Base-by-base conservation (phyloP, 192 early-diverging fungal species). In the Chytriomyces sp. region DNA sequence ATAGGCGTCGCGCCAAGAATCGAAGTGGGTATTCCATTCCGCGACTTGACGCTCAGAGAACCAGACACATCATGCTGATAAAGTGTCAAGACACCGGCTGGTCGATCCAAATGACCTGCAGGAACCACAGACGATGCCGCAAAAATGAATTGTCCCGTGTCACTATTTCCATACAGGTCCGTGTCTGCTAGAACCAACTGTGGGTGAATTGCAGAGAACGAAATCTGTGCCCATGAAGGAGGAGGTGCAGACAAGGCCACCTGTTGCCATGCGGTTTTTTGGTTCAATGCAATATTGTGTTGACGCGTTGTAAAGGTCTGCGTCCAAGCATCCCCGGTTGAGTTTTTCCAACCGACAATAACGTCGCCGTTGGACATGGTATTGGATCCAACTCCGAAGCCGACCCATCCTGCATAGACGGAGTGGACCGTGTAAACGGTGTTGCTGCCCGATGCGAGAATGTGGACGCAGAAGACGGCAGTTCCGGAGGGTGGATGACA, bases 341-440 rank as follows among this genome's bases (percentile, higher is more conserved):
- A 26, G 49, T 73, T 73, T 26, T 8, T 52, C 60, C 52, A 73
- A 5, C 61, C 72, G 8, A 64, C 36, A 12, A 64, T 39, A 17
- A 73, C 72, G 38, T 64, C 61, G 6, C 60, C 72, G 33, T 56
- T 34, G n/a, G 41, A 25, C 72, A 73, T 73, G 4, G 58, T 30
- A 12, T 26, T 52, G 49, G 39, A 12, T 39, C 72, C 72, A 4
- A 64, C 39, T 3, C 72, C 72, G 34, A 73, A 31, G 12, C 59
- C 72, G 28, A 40, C 62, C 72, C 72, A 73, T 6, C 72, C 72
- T 12, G 37, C 26, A 17, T 25, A 30, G 3, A 39, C 1, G 8
- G 72, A 64, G 41, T 64, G 44, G 34, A 64, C 32, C 17, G 61
- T 52, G 57, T 33, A 64, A 33, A 31, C 19, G 12, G 62, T 40